Percentiles rank a stretch among this genome's conserved stretches.
phyloP scores from a whole-genome alignment of 1,284 basidiomycete genomes.

The Fomes fomentarius region DNA sequence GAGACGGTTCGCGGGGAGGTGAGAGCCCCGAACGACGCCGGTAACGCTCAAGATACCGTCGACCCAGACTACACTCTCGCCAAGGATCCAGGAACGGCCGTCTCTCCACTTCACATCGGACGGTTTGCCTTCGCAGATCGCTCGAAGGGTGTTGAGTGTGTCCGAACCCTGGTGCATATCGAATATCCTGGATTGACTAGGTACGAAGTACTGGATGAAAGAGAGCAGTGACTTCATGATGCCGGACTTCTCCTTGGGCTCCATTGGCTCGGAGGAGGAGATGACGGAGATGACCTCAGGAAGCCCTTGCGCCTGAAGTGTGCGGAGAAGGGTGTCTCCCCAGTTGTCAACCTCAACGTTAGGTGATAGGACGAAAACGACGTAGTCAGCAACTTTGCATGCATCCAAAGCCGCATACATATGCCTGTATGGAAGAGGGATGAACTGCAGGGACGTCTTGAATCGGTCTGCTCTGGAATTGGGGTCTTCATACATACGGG shows the following conservation, averaged over 20 bases:
- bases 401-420: slow-evolving; percentile 87
- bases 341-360: slow-evolving; percentile 81
- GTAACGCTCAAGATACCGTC: slow-evolving; percentile 72
- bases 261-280: slow-evolving; percentile 48
- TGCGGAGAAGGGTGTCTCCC: slow-evolving; percentile 91
- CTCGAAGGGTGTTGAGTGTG: slow-evolving; percentile 69
- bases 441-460: slow-evolving; percentile 88
- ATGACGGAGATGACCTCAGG: slow-evolving; percentile 73
- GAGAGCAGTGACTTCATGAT: slow-evolving; percentile 87
- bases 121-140: slow-evolving; percentile 82
- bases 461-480: slow-evolving; percentile 75
- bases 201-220: slow-evolving; percentile 95
- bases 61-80: slow-evolving; percentile 69
- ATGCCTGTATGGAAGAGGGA: slow-evolving; percentile 70
- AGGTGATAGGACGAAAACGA: slow-evolving; percentile 84
- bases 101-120: slow-evolving; percentile 82
- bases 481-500: slow-evolving; percentile 13
- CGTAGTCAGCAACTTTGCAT: slow-evolving; percentile 90
- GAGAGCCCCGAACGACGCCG: slow-evolving; percentile 82
- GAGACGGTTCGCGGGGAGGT: slow-evolving; percentile 83
- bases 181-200: slow-evolving; percentile 71
- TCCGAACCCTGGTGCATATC: slow-evolving; percentile 70
- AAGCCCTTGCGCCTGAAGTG: slow-evolving; percentile 82
- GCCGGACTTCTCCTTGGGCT: slow-evolving; percentile 63
- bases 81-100: slow-evolving; percentile 79